A percentile compares a stretch with the other conserved stretches of the same genome.
phyloP scores from a whole-genome alignment of 352 stramenopile species.

The Phytophthora citricola region DNA sequence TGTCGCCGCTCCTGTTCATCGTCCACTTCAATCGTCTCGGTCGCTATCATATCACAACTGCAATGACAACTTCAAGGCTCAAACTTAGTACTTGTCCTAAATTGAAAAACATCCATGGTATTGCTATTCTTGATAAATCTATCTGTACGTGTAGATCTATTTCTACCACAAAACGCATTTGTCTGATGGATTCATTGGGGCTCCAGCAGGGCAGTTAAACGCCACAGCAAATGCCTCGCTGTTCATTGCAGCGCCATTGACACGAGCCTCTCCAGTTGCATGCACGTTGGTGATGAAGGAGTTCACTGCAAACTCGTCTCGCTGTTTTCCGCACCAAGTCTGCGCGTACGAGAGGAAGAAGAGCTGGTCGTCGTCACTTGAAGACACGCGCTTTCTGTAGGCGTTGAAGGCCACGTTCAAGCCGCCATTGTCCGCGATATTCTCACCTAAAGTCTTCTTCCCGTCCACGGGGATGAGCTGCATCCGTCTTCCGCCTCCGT shows the following conservation, averaged over 20 bases:
- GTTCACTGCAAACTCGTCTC: slow-evolving; percentile 44
- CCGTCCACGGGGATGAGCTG: slow-evolving; percentile 62
- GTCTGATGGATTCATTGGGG: slow-evolving; percentile 56
- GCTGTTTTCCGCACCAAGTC: slow-evolving; percentile 64
- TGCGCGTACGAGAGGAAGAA: slow-evolving; percentile 77
- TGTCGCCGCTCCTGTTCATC: slow-evolving; percentile 40
- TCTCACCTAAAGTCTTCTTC: slow-evolving; percentile 70
- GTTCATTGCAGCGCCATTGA: slow-evolving; percentile 78
- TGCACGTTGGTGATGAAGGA: slow-evolving; percentile 54
- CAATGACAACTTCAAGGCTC: slow-evolving; percentile 5
- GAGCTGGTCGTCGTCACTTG: slow-evolving; percentile 45
- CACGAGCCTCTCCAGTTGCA: slow-evolving; percentile 51
- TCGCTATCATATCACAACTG: background rate
- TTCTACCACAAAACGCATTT: slow-evolving; percentile 62
- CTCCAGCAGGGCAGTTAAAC: slow-evolving; percentile 52
- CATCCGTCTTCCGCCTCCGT: slow-evolving; percentile 37
- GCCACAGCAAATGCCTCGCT: slow-evolving; percentile 53
- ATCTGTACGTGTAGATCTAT: background rate
- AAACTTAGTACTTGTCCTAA: slow-evolving; percentile 1
- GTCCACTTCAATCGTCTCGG: slow-evolving; percentile 13
- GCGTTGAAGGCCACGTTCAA: slow-evolving; percentile 62
- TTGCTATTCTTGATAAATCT: slow-evolving; percentile 6
- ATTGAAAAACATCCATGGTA: background rate
- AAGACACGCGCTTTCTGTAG: slow-evolving; percentile 38
- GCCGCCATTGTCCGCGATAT: slow-evolving; percentile 81